Percentiles rank a stretch among this genome's conserved stretches.
These are phyloP conservation scores for Chondrus crispus DNA, from an alignment of 23 red algal species.

Conservation along the genomic window DNA sequence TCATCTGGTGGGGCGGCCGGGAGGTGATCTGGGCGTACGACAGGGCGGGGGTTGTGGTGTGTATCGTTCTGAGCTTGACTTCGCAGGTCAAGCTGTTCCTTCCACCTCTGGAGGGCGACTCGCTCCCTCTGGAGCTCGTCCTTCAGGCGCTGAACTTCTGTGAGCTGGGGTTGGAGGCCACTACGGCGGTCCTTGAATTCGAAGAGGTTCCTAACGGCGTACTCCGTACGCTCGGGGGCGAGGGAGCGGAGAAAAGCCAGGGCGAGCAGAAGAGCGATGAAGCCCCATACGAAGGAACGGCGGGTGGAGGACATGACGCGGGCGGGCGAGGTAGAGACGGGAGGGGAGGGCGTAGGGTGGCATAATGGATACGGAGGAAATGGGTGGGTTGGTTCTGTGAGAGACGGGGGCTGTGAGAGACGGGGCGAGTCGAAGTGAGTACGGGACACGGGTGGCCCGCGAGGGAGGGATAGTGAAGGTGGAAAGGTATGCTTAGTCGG, in stretches of 20 bases:
- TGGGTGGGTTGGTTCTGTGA: background rate
- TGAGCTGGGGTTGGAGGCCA: background rate
- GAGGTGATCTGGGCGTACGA: too few species aligned
- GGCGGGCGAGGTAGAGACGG: too few species aligned
- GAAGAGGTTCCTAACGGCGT: conserved; percentile 1
- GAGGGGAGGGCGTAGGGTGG: too few species aligned
- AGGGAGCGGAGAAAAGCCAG: conserved; percentile 32
- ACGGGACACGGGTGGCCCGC: background rate
- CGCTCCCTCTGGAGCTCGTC: conserved; percentile 33
- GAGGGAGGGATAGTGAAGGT: background rate
- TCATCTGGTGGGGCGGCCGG: too few species aligned
- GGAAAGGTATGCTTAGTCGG: background rate
- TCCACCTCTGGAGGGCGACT: conserved; percentile 31
- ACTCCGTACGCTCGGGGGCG: conserved; percentile 36
- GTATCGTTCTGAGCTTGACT: background rate
- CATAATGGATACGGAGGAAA: background rate
- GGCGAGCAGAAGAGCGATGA: conserved; percentile 24
- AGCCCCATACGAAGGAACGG: conserved; percentile 9
- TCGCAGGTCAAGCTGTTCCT: background rate
- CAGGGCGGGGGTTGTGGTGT: too few species aligned
- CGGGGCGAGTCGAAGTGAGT: background rate
- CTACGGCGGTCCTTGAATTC: background rate
- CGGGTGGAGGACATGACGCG: conserved; percentile 21
- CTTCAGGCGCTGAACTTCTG: conserved; percentile 10
- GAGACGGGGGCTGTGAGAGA: background rate